phyloP scores from a whole-genome alignment of 2,329 filamentous ascomycete species.

The Ophiocordyceps australis region DNA sequence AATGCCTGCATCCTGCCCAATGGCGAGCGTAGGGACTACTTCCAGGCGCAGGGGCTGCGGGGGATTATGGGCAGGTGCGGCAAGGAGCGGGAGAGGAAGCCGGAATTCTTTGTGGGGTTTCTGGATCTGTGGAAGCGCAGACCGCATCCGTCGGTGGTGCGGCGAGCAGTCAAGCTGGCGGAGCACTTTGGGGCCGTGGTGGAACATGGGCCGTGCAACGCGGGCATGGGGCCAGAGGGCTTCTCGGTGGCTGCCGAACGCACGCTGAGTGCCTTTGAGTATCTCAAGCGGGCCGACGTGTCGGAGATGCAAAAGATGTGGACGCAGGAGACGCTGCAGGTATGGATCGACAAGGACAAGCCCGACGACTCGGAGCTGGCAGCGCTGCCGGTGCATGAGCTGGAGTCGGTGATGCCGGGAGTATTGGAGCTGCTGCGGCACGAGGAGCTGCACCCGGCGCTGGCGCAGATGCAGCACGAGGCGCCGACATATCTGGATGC shows the following conservation, averaged over 20 bases:
- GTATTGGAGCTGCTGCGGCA: background rate
- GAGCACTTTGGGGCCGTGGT: slow-evolving; percentile 16
- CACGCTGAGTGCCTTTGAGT: slow-evolving; percentile 16
- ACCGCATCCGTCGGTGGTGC: slow-evolving; percentile 14
- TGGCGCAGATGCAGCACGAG: slow-evolving; percentile 5
- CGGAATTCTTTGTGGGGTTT: slow-evolving; percentile 18
- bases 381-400: background rate
- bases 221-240: background rate
- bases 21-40: slow-evolving; percentile 22
- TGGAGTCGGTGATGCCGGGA: background rate
- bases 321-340: slow-evolving; percentile 7
- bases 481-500: slow-evolving; percentile 3
- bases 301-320: slow-evolving; percentile 13
- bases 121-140: slow-evolving; percentile 14
- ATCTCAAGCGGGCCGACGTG: slow-evolving; percentile 12
- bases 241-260: slow-evolving; percentile 2
- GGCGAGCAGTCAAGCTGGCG: slow-evolving; percentile 16
- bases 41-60: slow-evolving; percentile 17
- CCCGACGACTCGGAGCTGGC: background rate
- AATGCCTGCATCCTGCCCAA: slow-evolving; percentile 21
- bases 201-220: slow-evolving; percentile 8
- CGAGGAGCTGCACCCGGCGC: slow-evolving; percentile 3
- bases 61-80: slow-evolving; percentile 10
- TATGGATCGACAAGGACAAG: slow-evolving; percentile 1
- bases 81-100: slow-evolving; percentile 10